Percentiles rank a stretch among this genome's conserved stretches.
These are phyloP conservation scores for Austroboletus eburneus DNA, from an alignment of 768 basidiomycete species.

Conservation along the genomic window DNA sequence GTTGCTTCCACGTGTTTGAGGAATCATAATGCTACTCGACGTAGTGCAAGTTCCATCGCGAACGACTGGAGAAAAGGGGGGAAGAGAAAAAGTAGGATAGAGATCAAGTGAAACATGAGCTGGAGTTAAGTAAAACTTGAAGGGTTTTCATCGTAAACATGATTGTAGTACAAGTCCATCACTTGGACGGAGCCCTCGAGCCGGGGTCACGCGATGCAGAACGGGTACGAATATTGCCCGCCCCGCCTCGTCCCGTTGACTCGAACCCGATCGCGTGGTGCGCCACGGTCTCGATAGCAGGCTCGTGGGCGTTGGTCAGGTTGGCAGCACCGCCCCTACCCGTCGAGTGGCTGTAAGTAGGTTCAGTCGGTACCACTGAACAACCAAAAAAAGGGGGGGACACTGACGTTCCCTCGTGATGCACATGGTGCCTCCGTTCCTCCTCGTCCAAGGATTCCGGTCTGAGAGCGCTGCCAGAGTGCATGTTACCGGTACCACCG, in stretches of 20 bases:
- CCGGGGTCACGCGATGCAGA: slow-evolving; percentile 31
- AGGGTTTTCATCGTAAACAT: background rate
- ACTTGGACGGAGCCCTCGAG: slow-evolving; percentile 23
- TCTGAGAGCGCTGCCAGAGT: slow-evolving; percentile 23
- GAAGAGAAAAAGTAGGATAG: too few species aligned
- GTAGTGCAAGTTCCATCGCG: too few species aligned
- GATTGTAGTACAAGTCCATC: slow-evolving; percentile 22
- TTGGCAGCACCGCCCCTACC: slow-evolving; percentile 71
- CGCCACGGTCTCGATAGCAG: slow-evolving; percentile 33
- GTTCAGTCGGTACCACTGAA: background rate
- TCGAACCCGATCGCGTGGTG: slow-evolving; percentile 30
- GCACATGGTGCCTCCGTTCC: slow-evolving; percentile 29
- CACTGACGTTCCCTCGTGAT: slow-evolving; percentile 32
- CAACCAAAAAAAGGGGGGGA: slow-evolving; percentile 6
- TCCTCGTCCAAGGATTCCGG: slow-evolving; percentile 31
- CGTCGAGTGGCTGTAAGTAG: slow-evolving; percentile 52
- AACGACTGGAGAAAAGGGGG: too few species aligned
- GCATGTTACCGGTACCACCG: slow-evolving; percentile 62
- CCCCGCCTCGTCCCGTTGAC: slow-evolving; percentile 56
- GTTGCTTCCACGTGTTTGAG: too few species aligned
- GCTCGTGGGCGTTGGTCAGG: slow-evolving; percentile 37
- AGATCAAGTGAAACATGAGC: too few species aligned
- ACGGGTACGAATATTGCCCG: slow-evolving; percentile 53
- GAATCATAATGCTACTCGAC: too few species aligned
- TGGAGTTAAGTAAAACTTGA: too few species aligned